Conservation (phyloP, 768 basidiomycete genomes). For the Mycena indigotica region DNA sequence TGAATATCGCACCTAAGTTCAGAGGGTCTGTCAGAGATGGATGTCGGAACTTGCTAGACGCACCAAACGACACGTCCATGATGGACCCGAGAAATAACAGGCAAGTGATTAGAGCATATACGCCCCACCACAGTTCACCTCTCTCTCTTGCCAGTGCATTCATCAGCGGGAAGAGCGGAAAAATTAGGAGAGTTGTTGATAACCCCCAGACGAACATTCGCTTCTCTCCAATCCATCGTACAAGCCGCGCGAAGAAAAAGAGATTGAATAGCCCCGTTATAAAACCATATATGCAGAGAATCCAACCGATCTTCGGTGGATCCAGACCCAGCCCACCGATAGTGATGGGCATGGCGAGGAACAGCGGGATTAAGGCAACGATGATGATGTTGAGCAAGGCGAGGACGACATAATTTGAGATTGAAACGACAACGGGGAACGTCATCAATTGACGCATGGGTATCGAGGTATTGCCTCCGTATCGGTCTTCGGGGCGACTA, state of each 20-base stretch:
- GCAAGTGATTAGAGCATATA: slow-evolving; percentile 13
- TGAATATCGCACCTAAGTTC: slow-evolving; percentile 54
- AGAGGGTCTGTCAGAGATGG: too few species aligned
- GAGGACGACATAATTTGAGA: slow-evolving; percentile 38
- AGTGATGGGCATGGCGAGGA: slow-evolving; percentile 70
- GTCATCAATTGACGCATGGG: slow-evolving; percentile 40
- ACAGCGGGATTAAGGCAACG: slow-evolving; percentile 68
- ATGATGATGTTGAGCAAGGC: slow-evolving; percentile 53
- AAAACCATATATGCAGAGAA: slow-evolving; percentile 62
- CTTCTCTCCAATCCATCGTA: slow-evolving; percentile 65
- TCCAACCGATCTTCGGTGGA: slow-evolving; percentile 64
- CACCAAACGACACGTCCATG: slow-evolving; percentile 28
- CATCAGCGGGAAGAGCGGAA: slow-evolving; percentile 62
- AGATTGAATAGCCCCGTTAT: slow-evolving; percentile 68
- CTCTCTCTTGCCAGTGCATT: slow-evolving; percentile 52
- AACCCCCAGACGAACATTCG: slow-evolving; percentile 57
- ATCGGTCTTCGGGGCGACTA: too few species aligned
- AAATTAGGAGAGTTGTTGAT: slow-evolving; percentile 51
- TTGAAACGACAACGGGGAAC: slow-evolving; percentile 36
- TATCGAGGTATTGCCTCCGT: slow-evolving; percentile 37
- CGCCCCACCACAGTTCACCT: neutral
- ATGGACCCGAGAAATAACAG: slow-evolving; percentile 26
- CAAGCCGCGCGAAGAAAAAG: slow-evolving; percentile 64
- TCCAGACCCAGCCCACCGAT: slow-evolving; percentile 73
- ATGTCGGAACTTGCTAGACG: too few species aligned